Conservation (phyloP, 164 flowering plant species). For the Piper longum region DNA sequence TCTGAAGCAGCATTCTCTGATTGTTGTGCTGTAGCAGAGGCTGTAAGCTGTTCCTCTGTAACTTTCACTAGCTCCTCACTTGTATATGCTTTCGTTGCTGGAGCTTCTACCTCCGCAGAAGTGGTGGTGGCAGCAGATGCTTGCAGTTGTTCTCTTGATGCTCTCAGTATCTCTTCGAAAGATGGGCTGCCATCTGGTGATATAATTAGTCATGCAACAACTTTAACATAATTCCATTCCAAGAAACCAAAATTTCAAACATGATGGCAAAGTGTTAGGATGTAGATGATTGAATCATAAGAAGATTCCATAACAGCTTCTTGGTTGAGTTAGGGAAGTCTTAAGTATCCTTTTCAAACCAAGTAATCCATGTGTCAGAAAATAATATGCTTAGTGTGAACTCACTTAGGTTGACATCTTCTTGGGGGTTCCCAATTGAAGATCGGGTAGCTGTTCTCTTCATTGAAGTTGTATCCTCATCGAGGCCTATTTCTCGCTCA, state of each 20-base stretch:
- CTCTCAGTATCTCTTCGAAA: background rate
- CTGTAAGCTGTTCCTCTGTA: conserved; percentile 50
- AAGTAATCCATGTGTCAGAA: no score
- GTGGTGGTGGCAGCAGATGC: background rate
- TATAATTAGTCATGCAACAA: no score
- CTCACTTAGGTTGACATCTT: conserved; percentile 45
- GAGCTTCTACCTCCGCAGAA: background rate
- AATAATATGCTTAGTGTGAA: no score
- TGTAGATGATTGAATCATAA: no score
- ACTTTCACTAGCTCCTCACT: conserved; percentile 39
- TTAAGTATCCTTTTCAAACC: no score
- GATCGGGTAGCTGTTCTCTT: conserved; percentile 27
- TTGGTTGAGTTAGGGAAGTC: no score
- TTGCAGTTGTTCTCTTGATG: background rate
- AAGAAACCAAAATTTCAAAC: no score
- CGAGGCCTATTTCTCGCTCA: conserved; percentile 89
- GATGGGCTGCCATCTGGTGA: conserved; percentile 30
- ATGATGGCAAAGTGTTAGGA: no score
- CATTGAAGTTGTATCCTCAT: conserved; percentile 42
- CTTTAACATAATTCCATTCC: no score
- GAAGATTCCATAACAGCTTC: no score
- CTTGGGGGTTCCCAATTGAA: conserved; percentile 16
- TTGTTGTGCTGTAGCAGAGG: conserved; percentile 30
- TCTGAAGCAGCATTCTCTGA: conserved; percentile 12
- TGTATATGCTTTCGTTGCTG: conserved; percentile 11